These are phyloP conservation scores for Chlamydomonas schloesseri DNA, from an alignment of 139 green algal genomes.

Conservation along the genomic window DNA sequence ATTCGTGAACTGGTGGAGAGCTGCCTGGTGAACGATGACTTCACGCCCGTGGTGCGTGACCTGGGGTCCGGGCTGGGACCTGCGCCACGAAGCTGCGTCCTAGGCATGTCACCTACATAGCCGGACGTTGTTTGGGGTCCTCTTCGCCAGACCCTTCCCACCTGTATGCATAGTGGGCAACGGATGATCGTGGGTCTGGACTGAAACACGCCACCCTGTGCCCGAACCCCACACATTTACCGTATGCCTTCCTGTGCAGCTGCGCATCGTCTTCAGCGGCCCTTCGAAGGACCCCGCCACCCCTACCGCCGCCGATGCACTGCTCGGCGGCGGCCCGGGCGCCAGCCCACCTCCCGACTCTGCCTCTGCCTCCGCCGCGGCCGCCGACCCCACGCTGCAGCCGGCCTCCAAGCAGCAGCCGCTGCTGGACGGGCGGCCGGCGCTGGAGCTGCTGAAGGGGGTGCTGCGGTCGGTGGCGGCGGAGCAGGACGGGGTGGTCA, in stretches of 20 bases:
- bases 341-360: too few species aligned
- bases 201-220: too few species aligned
- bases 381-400: not conserved
- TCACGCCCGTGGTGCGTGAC: slow-evolving; percentile 51
- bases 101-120: too few species aligned
- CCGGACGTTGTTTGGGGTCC: too few species aligned
- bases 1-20: slow-evolving; percentile 61
- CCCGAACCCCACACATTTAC: too few species aligned
- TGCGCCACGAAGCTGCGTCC: too few species aligned
- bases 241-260: not conserved
- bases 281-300: not conserved
- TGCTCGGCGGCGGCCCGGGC: too few species aligned
- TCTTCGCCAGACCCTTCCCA: too few species aligned
- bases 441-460: slow-evolving; percentile 41
- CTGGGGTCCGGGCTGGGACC: too few species aligned
- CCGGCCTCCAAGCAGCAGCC: not conserved
- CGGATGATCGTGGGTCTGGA: too few species aligned
- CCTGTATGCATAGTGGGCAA: too few species aligned
- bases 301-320: too few species aligned
- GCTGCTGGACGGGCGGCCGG: slow-evolving; percentile 33
- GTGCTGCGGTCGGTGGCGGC: slow-evolving; percentile 59
- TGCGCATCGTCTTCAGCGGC: slow-evolving; percentile 19
- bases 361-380: not conserved
- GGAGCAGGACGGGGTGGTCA: slow-evolving; percentile 62
- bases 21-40: slow-evolving; percentile 59